Conservation (phyloP, 1,284 basidiomycete genomes). For the Singerocomus rubriflavus region DNA sequence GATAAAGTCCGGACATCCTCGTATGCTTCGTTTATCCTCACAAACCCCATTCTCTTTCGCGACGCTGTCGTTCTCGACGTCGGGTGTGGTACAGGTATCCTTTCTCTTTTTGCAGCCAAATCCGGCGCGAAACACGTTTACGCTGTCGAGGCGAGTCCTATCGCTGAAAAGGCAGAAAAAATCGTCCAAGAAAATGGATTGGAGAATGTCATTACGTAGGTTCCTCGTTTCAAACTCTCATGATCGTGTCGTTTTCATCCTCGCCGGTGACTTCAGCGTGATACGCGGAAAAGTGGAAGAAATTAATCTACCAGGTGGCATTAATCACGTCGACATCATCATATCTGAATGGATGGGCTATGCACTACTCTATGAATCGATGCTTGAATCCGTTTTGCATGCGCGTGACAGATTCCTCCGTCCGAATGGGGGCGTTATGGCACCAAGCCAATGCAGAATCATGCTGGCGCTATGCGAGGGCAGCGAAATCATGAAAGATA, state of each 20-base stretch:
- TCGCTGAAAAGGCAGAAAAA: constrained; percentile 78
- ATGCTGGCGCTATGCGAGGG: constrained; percentile 81
- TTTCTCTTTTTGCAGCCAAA: constrained; percentile 89
- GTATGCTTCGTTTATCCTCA: constrained; percentile 89
- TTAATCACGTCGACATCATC: constrained; percentile 86
- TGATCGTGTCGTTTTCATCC: background rate
- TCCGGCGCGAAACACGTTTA: constrained; percentile 93
- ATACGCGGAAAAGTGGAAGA: constrained; percentile 89
- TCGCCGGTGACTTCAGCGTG: constrained; percentile 46
- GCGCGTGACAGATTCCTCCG: constrained; percentile 86
- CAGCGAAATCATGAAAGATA: constrained; percentile 72
- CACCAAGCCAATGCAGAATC: constrained; percentile 88
- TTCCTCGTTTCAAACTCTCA: constrained; percentile 10
- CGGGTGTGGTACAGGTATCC: constrained; percentile 91
- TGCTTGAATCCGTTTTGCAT: constrained; percentile 91
- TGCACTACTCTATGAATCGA: constrained; percentile 90
- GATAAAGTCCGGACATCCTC: constrained; percentile 93
- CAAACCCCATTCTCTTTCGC: constrained; percentile 80
- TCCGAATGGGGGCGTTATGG: constrained; percentile 77
- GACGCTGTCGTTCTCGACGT: constrained; percentile 92
- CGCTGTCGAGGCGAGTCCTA: constrained; percentile 89
- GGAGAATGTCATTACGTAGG: constrained; percentile 71
- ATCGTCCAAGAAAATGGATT: constrained; percentile 84
- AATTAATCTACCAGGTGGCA: constrained; percentile 64
- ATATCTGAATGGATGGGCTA: constrained; percentile 99